Conservation (phyloP, 2,329 filamentous ascomycete species). For the Escovopsis sp. region DNA sequence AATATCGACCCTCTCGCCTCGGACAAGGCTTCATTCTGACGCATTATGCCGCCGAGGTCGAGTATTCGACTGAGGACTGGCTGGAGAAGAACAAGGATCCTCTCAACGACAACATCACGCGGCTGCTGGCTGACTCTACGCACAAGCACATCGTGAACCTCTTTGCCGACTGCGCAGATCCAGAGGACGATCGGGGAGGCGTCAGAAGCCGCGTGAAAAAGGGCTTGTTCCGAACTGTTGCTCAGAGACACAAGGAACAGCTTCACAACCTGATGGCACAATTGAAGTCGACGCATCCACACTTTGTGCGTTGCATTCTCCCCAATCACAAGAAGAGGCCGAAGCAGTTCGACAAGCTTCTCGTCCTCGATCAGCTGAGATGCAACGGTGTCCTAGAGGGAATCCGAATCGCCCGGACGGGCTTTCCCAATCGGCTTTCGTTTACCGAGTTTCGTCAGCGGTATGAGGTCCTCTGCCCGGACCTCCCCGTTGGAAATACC, state of each 20-base stretch:
- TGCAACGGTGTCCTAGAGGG: constrained; percentile 99
- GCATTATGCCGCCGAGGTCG: constrained; percentile 94
- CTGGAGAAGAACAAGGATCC: constrained; percentile 99
- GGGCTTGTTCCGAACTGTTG: constrained; percentile 90
- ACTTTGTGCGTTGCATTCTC: constrained; percentile 94
- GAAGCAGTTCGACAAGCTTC: constrained; percentile 77
- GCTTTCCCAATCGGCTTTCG: constrained; percentile 83
- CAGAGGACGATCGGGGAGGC: constrained; percentile 56
- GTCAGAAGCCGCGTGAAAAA: constrained; percentile 80
- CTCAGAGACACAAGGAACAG: constrained; percentile 94
- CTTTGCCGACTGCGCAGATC: constrained; percentile 77
- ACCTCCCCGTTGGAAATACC: constrained; percentile 79
- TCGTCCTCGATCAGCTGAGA: constrained; percentile 94
- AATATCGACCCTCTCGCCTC: constrained; percentile 79
- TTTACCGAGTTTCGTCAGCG: constrained; percentile 91
- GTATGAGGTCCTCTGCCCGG: constrained; percentile 83
- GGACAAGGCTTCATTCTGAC: constrained; percentile 90
- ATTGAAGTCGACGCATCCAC: constrained; percentile 88
- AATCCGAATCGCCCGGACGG: constrained; percentile 90
- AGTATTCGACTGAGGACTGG: constrained; percentile 92
- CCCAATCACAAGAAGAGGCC: constrained; percentile 96
- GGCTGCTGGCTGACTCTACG: constrained; percentile 66
- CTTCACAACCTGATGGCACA: constrained; percentile 93
- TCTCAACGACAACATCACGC: constrained; percentile 89
- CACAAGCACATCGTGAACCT: constrained; percentile 73